phyloP scores from a whole-genome alignment of 1,284 basidiomycete species.

The Macrocystidia cucumis region DNA sequence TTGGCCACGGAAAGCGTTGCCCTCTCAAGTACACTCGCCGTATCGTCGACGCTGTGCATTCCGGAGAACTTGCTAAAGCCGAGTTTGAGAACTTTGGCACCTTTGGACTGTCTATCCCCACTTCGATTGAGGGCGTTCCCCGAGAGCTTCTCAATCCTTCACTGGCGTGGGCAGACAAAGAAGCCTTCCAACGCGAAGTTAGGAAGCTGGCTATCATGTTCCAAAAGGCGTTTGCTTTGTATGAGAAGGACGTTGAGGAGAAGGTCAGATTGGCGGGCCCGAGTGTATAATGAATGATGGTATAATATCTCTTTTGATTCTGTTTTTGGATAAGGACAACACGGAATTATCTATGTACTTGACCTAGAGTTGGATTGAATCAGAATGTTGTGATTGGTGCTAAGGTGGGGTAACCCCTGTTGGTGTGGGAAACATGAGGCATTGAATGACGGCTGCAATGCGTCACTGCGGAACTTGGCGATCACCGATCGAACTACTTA shows the following conservation, averaged over 20 bases:
- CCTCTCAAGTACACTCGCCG: slow-evolving; percentile 93
- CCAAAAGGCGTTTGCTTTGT: slow-evolving; percentile 85
- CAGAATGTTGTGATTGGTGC: no score
- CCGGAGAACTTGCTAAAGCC: slow-evolving; percentile 82
- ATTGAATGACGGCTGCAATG: no score
- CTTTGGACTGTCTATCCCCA: slow-evolving; percentile 82
- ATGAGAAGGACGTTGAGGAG: slow-evolving; percentile 76
- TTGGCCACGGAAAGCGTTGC: slow-evolving; percentile 87
- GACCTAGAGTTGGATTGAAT: no score
- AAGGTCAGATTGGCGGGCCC: slow-evolving; percentile 81
- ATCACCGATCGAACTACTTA: no score
- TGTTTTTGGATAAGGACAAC: no score
- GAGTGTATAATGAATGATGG: no score
- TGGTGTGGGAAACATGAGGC: no score
- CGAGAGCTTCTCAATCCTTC: slow-evolving; percentile 83
- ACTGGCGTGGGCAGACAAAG: slow-evolving; percentile 81
- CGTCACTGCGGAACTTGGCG: no score
- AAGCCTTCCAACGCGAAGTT: slow-evolving; percentile 80
- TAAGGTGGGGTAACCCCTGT: no score
- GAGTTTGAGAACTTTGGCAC: slow-evolving; percentile 82
- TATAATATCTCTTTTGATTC: no score
- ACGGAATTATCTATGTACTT: no score
- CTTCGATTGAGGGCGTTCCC: slow-evolving; percentile 75
- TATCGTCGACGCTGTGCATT: slow-evolving; percentile 97
- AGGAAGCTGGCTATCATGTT: slow-evolving; percentile 89